phyloP scores from a whole-genome alignment of 106 monocot genomes.

The Hemerocallis citrina region DNA sequence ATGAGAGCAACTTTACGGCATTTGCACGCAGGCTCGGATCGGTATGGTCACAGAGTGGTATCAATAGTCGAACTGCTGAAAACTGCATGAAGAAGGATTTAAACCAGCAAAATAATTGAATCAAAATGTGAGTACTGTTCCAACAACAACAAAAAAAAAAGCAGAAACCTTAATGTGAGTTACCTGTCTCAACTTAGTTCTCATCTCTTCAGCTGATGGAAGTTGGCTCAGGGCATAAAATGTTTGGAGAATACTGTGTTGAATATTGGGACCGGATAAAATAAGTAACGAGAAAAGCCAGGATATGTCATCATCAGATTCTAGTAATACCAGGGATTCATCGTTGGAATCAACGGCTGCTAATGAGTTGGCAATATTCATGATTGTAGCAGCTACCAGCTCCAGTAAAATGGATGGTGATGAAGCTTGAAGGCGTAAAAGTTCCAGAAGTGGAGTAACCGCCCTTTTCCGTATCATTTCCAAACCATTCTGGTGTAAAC shows the following conservation, averaged over 20 bases:
- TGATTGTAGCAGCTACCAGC: conserved; percentile 13
- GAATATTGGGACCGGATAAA: conserved; percentile 12
- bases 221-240: conserved; percentile 17
- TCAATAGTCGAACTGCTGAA: conserved; percentile 22
- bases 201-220: conserved; percentile 15
- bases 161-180: too few species aligned
- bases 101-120: background rate
- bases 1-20: conserved; percentile 23
- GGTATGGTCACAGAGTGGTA: conserved; percentile 11
- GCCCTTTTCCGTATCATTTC: conserved; percentile 23
- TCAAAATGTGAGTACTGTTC: background rate
- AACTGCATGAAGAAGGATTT: conserved; percentile 10
- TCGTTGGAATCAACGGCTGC: background rate
- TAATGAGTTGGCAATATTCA: conserved; percentile 21
- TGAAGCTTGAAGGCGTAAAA: conserved; percentile 3
- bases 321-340: conserved; percentile 13
- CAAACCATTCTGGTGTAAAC: conserved; percentile 19
- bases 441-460: conserved; percentile 14
- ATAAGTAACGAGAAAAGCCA: conserved; percentile 26
- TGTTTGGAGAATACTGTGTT: conserved; percentile 17
- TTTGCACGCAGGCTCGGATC: conserved; percentile 17
- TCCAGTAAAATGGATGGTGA: conserved; percentile 4
- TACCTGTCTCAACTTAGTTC: conserved; percentile 27
- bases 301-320: conserved; percentile 28
- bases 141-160: too few species aligned